Base-by-base conservation (phyloP, 2,329 filamentous ascomycete genomes). In the Phoma sp. region DNA sequence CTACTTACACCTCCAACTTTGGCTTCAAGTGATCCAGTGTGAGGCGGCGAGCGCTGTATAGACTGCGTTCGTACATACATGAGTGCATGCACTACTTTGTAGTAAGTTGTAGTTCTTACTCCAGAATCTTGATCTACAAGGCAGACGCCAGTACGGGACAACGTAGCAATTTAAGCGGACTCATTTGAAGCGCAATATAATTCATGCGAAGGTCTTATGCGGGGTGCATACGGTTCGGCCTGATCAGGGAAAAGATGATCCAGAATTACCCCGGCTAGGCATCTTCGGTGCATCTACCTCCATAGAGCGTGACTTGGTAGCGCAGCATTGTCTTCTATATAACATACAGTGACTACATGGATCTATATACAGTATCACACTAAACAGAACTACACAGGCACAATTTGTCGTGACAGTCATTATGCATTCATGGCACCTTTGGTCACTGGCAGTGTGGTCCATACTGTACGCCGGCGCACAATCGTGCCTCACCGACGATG, bases 401-500 rank as follows among this genome's bases (percentile, higher is more conserved):
- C 12, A 21, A n/a, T 5, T 12, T n/a, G n/a, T 5, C 15, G 40
- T 14, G 29, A 15, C 10, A 15, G 7, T 34, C 20, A 39, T n/a
- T 1, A 53, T 53, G 37, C n/a, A 18, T 10, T 18, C 30, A 20
- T 23, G 15, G 15, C 30, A 15, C 17, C n/a, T 42, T 17, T 18
- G 42, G 4, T 29, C 29, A 7, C 12, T 42, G 18, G 12, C 25
- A 4, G 23, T 25, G 11, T 42, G 36, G 29, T 28, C n/a, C 11
- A 5, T 20, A 23, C 10, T 12, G 6, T 9, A 18, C 4, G 28
- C 23, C 7, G 10, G 4, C 4, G 17, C 25, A 18, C 37, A 38
- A 61, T 47, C 57, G 34, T 73, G 70, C 40, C 51, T 47, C 15
- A 68, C 57, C 2, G 68, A 73, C 38, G 68, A 74, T 12, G 68